Evolutionary conservation across 805 yeast species (phyloP).

Genomic region (Hanseniaspora vineae): DNA sequence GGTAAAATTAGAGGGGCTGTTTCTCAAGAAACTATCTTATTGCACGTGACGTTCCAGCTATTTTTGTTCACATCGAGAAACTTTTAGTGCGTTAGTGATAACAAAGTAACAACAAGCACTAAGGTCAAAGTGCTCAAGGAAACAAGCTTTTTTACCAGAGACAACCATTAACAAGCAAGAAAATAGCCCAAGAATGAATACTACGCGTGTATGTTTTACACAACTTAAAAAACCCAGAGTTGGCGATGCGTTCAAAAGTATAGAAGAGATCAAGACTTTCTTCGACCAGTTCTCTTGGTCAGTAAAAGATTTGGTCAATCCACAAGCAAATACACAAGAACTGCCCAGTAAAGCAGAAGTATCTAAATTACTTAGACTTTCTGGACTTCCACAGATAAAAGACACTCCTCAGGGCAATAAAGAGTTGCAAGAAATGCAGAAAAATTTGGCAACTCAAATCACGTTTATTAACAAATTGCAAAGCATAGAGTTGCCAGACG

Average conservation of each 20-base stretch:
- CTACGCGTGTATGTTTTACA: too few species aligned
- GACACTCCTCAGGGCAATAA: slow-evolving; percentile 10
- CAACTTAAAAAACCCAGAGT: slow-evolving; percentile 1
- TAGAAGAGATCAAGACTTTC: slow-evolving; percentile 16
- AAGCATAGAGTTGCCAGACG: slow-evolving; percentile 15
- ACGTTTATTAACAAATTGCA: slow-evolving; percentile 36
- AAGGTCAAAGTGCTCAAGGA: too few species aligned
- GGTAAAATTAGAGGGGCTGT: too few species aligned
- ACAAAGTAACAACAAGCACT: too few species aligned
- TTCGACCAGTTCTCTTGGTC: slow-evolving; percentile 15
- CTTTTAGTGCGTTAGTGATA: too few species aligned
- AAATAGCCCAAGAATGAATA: too few species aligned
- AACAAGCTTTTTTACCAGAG: too few species aligned
- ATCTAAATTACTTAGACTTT: slow-evolving; percentile 29
- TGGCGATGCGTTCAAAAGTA: slow-evolving; percentile 11
- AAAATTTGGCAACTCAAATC: slow-evolving; percentile 34
- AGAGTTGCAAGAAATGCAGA: slow-evolving; percentile 22
- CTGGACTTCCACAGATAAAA: slow-evolving; percentile 30
- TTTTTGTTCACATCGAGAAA: too few species aligned
- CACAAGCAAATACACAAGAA: too few species aligned
- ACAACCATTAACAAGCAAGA: too few species aligned
- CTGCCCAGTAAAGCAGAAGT: slow-evolving; percentile 8
- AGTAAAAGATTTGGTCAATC: slow-evolving; percentile 11
- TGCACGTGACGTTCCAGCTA: too few species aligned
- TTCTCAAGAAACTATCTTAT: too few species aligned